Evolutionary conservation across 164 flowering plant species (phyloP), one percentile per base, ranked within the genome.

Genomic region (Nelumbo lutea): DNA sequence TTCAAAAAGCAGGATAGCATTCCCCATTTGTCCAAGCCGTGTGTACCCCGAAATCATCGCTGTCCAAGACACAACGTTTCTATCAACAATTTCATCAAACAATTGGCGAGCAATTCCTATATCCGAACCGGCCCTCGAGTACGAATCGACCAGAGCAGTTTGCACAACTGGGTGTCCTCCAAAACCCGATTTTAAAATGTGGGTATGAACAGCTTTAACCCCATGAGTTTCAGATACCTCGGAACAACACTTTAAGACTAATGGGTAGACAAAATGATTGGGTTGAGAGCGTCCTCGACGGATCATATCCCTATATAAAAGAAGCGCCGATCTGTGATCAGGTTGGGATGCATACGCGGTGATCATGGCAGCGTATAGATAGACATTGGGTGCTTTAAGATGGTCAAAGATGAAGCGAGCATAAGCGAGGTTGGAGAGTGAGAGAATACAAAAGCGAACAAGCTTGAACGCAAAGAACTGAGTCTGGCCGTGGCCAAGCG

Each of bases 381-480:
- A 80, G 45, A 80, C 65, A 61, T 83, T 87, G 62, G 89, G 93
- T 4, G 81, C 73, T 13, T 8, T 0, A 58, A 84, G 69, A 50
- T 64, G 57, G 53, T 85, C 78, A 70, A 88, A 85, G 72, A 90
- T 75, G 68, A 41, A 64, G 66, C 90, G 90, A 48, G 87, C 90
- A 62, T 87, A 83, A 46, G 51, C 5, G 56, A 89, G 76, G 66
- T 86, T 65, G 70, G 77, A 7, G 64, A 85, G 82, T 6, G 79
- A 14, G 63, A 78, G 77, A 13, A 77, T 56, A 79, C 84, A 83
- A 75, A 85, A 80, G 67, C 93, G 90, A 38, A 88, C 67, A 50
- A 87, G 90, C 69, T 87, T 87, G 87, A 88, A 86, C n/a, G 81
- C 72, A 64, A 70, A 79, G 81, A 86, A 80, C 45, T 85, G 87